Evolutionary conservation across 441 rosid genomes (phyloP), one percentile per base, ranked within the genome.

Genomic region (Erysimum cheiri): DNA sequence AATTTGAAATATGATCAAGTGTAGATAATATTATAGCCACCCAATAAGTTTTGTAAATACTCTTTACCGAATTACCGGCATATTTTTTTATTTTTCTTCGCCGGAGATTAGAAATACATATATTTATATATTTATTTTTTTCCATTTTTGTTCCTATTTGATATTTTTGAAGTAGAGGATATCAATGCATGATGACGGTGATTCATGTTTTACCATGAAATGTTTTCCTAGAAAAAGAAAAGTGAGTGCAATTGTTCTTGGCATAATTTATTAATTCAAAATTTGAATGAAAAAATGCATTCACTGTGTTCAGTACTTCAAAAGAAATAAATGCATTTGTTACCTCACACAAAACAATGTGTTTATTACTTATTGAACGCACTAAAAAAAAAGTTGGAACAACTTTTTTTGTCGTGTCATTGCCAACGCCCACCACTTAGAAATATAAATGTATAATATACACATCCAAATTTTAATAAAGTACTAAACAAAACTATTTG

Each of bases 21-120:
- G 73, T 74, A 61, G 61, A 66, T 67, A 58, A 46, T 14, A 67
- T 22, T 37, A 41, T 39, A 59, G 47, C 22, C 24, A 50, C 39
- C 13, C 47, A 58, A 31, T 73, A 73, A 66, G 33, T 73, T 58
- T 65, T 65, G 72, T 65, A 50, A 22, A 57, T 65, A 72, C 76
- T 58, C 46, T 54, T 48, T 62, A 19, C 46, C 60, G 50, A 41
- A 24, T 60, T 50, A 19, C n/a, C n/a, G n/a, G n/a, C n/a, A n/a
- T n/a, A 3, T 49, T 49, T 69, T 58, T 70, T 40, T 15, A 9
- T 8, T 32, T 40, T 40, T 43, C 29, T 73, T 19, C 29, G 61
- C 61, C 61, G 56, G 61, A 39, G 47, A 57, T n/a, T 4, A 39
- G 15, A 32, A 15, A 19, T 54, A 33, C 31, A 64, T 9, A 24